Base-by-base conservation (phyloP, 2,329 filamentous ascomycete genomes). In the Sarocladiaceae sp. region DNA sequence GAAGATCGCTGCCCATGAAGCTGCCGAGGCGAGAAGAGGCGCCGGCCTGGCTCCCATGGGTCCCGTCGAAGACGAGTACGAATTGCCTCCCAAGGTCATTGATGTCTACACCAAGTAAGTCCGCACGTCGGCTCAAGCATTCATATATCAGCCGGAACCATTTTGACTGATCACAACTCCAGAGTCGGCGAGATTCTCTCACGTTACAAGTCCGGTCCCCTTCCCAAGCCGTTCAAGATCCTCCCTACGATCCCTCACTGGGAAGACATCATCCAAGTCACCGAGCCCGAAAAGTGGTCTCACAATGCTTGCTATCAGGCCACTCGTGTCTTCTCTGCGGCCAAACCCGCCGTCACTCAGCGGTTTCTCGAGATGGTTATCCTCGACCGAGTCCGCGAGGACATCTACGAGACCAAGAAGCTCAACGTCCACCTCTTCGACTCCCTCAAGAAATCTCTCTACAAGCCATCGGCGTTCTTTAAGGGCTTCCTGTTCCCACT, bases 181-280 rank as follows among this genome's bases (percentile, higher is more conserved):
- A 88, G 83, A 68, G 83, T 95, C 54, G 91, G 90, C 48, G 73
- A 90, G 53, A 84, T 97, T 48, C 76, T 98, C 47, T 89, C 88
- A 20, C 81, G 91, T 51, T 97, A 95, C 72, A 95, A 95, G 67
- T 91, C 86, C 12, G 93, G 93, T n/a, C 91, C 91, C 53, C 76
- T 98, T 24, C 93, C 93, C 16, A 98, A 98, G 66, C 91, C 91
- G 1, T 95, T 98, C 75, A 97, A 97, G 67, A 89, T 97, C 51
- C 76, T 98, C 7, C 93, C 93, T 2, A 90, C 89, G 1, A 80
- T 97, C 12, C 89, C 89, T 6, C 64, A 93, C 56, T 97, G 90
- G 89, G 87, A 93, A 59, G 85, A 88, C 16, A 85, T 95, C 27
- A 85, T 95, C 29, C 74, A 82, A 51, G 79, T 95, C 45, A 95